A percentile compares a stretch with the other conserved stretches of the same genome.
phyloP scores from a whole-genome alignment of 2,329 filamentous ascomycete genomes.

The Microdochium bolleyi region DNA sequence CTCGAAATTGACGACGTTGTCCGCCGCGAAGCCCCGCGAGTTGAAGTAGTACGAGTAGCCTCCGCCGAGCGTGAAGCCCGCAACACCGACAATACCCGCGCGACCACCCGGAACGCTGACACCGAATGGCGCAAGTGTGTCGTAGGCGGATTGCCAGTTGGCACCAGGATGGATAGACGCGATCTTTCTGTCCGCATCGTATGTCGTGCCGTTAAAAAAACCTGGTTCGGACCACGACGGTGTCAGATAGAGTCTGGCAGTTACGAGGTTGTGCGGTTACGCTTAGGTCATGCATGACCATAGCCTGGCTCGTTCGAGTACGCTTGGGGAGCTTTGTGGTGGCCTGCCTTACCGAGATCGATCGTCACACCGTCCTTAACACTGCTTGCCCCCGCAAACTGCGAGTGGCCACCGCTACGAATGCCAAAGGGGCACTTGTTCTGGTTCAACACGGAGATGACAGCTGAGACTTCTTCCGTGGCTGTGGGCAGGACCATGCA shows the following conservation, averaged over 20 bases:
- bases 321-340: too few relatives aligned
- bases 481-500: conserved; percentile 25
- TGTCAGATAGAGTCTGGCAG: too few relatives aligned
- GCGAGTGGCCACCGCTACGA: conserved; percentile 19
- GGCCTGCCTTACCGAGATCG: conserved; percentile 10
- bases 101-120: conserved; percentile 16
- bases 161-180: conserved; percentile 20
- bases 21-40: conserved; percentile 28
- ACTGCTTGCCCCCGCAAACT: conserved; percentile 13
- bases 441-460: conserved; percentile 21
- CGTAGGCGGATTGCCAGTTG: conserved; percentile 16
- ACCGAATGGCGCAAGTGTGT: conserved; percentile 11
- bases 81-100: conserved; percentile 16
- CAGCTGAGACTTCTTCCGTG: conserved; percentile 25
- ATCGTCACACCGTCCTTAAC: conserved; percentile 14
- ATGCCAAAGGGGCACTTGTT: conserved; percentile 27
- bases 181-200: conserved; percentile 15
- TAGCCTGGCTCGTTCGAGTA: too few relatives aligned
- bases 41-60: conserved; percentile 17
- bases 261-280: too few relatives aligned
- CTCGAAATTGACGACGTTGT: conserved; percentile 28
- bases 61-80: conserved; percentile 17
- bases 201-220: conserved; percentile 20
- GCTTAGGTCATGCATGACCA: too few relatives aligned
- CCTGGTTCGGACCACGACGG: too few relatives aligned